Percentiles rank a stretch among this genome's conserved stretches.
Conservation (phyloP, 1,284 basidiomycete genomes). For the Trichosporon sp. region DNA sequence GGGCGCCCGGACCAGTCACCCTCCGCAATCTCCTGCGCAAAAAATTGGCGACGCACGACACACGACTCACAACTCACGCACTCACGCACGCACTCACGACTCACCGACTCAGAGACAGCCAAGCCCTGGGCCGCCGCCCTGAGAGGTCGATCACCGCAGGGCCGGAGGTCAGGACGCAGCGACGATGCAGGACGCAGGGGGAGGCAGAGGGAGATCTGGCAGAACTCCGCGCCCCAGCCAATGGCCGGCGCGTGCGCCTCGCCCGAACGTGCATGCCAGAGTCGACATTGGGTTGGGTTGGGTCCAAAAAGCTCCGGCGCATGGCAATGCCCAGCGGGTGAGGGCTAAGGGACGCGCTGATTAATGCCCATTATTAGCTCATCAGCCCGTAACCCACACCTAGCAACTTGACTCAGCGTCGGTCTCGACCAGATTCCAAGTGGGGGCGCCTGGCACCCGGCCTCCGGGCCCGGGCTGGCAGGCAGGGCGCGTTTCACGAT, state of each 20-base stretch:
- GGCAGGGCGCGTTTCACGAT: background rate
- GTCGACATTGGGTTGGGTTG: too few species aligned
- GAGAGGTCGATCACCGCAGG: background rate
- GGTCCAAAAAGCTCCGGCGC: background rate
- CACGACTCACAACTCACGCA: too few species aligned
- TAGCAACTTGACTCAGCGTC: background rate
- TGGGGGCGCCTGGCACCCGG: too few species aligned
- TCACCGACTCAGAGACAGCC: too few species aligned
- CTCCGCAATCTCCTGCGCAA: background rate
- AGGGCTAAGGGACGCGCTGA: background rate
- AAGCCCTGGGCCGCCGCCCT: background rate
- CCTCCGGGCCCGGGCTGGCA: too few species aligned
- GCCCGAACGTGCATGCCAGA: background rate
- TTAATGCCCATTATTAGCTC: background rate
- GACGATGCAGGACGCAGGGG: background rate
- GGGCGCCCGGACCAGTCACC: background rate
- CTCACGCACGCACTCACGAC: too few species aligned
- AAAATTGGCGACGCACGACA: background rate
- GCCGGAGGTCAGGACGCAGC: too few species aligned
- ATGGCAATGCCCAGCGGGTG: background rate
- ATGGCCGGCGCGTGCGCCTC: background rate
- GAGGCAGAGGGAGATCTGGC: slow-evolving; percentile 34
- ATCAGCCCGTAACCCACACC: background rate
- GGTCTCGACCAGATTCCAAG: background rate
- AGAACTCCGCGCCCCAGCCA: slow-evolving; percentile 24